phyloP scores from a whole-genome alignment of 495 filamentous ascomycete species.

The Articulospora tetracladia region DNA sequence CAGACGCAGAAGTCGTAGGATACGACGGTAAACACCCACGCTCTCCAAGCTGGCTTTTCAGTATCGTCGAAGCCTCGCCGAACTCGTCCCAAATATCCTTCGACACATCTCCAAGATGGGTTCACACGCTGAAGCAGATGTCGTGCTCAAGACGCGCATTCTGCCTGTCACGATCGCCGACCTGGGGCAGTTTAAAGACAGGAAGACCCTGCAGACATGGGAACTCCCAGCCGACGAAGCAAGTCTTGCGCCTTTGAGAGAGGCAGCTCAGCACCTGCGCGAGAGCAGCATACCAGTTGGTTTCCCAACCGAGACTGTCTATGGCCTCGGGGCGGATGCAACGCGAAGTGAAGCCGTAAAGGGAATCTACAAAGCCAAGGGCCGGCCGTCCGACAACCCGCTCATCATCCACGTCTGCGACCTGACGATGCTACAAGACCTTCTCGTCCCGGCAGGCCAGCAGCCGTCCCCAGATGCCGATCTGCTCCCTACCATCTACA shows the following conservation, averaged over 20 bases:
- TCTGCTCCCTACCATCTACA: constrained; percentile 75
- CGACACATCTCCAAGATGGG: constrained; percentile 13
- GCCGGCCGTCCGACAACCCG: constrained; percentile 87
- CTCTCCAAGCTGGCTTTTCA: constrained; percentile 19
- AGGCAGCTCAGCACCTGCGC: constrained; percentile 21
- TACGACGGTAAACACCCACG: constrained; percentile 15
- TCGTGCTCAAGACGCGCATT: constrained; percentile 14
- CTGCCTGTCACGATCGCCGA: constrained; percentile 12
- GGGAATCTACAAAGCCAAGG: constrained; percentile 89
- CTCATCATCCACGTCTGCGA: constrained; percentile 91
- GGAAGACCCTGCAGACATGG: constrained; percentile 21
- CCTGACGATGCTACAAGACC: constrained; percentile 65
- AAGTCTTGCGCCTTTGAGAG: constrained; percentile 12
- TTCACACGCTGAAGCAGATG: not conserved
- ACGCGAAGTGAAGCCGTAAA: constrained; percentile 79
- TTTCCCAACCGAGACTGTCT: constrained; percentile 98
- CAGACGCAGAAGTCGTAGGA: constrained; percentile 25
- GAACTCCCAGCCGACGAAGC: constrained; percentile 10
- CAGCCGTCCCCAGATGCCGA: constrained; percentile 20
- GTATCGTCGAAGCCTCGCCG: constrained; percentile 1
- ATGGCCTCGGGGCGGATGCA: constrained; percentile 92
- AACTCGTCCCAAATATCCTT: not conserved
- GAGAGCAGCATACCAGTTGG: constrained; percentile 59
- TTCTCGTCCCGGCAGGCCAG: constrained; percentile 28
- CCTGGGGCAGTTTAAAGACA: constrained; percentile 19